Evolutionary conservation across 169 alveolate species (phyloP).

Genomic region (Amoebophrya sp.): DNA sequence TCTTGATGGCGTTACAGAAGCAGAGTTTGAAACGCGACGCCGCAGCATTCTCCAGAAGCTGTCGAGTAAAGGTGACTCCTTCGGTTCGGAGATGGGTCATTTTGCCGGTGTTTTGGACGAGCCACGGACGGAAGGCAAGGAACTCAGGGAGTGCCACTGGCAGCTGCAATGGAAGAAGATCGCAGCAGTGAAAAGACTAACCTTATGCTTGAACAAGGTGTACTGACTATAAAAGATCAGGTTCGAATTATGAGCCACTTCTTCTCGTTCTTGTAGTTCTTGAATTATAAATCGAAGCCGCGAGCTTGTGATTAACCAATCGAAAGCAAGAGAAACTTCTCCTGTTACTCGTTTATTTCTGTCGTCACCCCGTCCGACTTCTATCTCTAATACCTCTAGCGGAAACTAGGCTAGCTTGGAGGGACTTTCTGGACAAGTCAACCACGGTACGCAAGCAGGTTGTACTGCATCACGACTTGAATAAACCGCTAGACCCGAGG

Average conservation of each 20-base stretch:
- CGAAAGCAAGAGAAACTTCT: too few species aligned
- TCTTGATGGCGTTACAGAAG: background rate
- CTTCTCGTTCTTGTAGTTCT: too few species aligned
- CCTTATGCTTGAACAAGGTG: too few species aligned
- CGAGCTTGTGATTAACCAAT: too few species aligned
- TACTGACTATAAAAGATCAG: too few species aligned
- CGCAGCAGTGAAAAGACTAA: background rate
- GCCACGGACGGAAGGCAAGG: background rate
- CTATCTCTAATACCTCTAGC: too few species aligned
- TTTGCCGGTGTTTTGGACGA: background rate
- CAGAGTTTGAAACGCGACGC: background rate
- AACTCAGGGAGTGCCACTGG: background rate
- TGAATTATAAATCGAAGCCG: too few species aligned
- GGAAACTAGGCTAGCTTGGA: background rate
- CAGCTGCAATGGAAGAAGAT: background rate
- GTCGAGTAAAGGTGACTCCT: background rate
- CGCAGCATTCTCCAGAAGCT: background rate
- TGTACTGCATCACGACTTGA: background rate
- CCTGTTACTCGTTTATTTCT: too few species aligned
- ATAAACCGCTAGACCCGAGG: background rate
- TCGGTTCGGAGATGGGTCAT: background rate
- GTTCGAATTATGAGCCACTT: too few species aligned
- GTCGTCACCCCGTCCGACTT: too few species aligned
- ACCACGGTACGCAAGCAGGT: background rate
- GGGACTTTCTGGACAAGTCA: background rate